These are phyloP conservation scores for Triglochin maritima DNA, from an alignment of 106 monocot species.

Conservation along the genomic window DNA sequence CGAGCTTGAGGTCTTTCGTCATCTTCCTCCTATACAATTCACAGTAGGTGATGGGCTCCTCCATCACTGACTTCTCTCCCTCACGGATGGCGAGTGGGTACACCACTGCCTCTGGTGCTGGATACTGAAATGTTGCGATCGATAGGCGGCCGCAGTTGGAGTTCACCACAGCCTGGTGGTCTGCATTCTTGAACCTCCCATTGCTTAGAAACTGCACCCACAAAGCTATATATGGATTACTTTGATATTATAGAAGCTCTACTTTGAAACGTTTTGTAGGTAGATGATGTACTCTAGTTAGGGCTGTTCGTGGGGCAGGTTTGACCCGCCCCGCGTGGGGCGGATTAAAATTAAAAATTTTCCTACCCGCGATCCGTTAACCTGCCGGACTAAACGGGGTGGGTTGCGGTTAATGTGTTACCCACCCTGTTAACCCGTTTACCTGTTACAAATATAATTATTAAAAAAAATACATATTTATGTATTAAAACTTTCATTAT, in stretches of 20 bases:
- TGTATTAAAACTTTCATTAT: too few relatives aligned
- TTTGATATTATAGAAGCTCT: too few relatives aligned
- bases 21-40: slow-evolving; percentile 94
- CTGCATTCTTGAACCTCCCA: slow-evolving; percentile 87
- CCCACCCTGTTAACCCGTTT: too few relatives aligned
- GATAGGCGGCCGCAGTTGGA: slow-evolving; percentile 64
- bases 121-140: slow-evolving; percentile 89
- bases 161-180: slow-evolving; percentile 97
- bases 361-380: too few relatives aligned
- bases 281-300: not conserved
- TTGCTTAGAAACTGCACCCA: slow-evolving; percentile 70
- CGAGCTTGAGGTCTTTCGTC: slow-evolving; percentile 61
- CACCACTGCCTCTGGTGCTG: slow-evolving; percentile 62
- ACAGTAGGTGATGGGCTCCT: slow-evolving; percentile 62
- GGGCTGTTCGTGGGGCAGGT: too few relatives aligned
- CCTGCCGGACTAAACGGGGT: too few relatives aligned
- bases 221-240: not conserved
- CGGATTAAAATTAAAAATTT: too few relatives aligned
- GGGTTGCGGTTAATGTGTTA: too few relatives aligned
- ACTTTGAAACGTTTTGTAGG: not conserved
- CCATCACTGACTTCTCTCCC: slow-evolving; percentile 66
- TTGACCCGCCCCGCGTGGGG: too few relatives aligned
- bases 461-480: too few relatives aligned
- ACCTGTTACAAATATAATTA: too few relatives aligned
- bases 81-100: slow-evolving; percentile 74